Evolutionary conservation across 108 stramenopile species (phyloP).

Genomic region (Cyclotella choctawhatcheeana): DNA sequence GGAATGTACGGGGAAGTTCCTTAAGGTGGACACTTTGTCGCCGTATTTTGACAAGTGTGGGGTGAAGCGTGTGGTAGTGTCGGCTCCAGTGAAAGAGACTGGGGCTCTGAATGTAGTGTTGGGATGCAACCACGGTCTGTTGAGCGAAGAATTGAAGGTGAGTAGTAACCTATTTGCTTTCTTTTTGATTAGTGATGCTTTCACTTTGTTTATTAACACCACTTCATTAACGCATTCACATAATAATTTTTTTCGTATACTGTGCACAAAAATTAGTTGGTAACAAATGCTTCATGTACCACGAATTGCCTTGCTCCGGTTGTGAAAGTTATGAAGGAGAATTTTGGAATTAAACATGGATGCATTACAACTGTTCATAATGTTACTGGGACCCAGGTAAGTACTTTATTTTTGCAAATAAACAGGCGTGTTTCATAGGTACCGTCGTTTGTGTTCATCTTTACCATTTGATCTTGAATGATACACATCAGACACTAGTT

Average conservation of each 20-base stretch:
- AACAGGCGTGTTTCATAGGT: too few relatives aligned
- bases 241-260: too few relatives aligned
- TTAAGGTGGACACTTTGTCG: conserved; percentile 70
- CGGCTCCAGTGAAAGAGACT: conserved; percentile 94
- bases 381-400: conserved; percentile 88
- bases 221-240: too few relatives aligned
- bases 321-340: conserved; percentile 92
- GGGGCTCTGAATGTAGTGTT: conserved; percentile 92
- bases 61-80: conserved; percentile 92
- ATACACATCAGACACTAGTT: conserved; percentile 57
- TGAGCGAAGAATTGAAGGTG: conserved; percentile 65
- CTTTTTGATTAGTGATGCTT: too few relatives aligned
- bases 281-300: conserved; percentile 95
- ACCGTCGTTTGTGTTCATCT: too few relatives aligned
- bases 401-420: conserved; percentile 19
- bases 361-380: conserved; percentile 96
- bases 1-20: conserved; percentile 94
- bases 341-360: conserved; percentile 91
- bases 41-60: conserved; percentile 85
- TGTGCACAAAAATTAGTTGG: conserved; percentile 47
- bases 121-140: conserved; percentile 89
- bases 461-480: too few relatives aligned
- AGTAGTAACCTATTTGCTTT: too few relatives aligned
- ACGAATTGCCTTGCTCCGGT: conserved; percentile 97
- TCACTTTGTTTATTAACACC: too few relatives aligned